phyloP scores from a whole-genome alignment of 2,329 filamentous ascomycete species.

The Aspergillus uvarum region DNA sequence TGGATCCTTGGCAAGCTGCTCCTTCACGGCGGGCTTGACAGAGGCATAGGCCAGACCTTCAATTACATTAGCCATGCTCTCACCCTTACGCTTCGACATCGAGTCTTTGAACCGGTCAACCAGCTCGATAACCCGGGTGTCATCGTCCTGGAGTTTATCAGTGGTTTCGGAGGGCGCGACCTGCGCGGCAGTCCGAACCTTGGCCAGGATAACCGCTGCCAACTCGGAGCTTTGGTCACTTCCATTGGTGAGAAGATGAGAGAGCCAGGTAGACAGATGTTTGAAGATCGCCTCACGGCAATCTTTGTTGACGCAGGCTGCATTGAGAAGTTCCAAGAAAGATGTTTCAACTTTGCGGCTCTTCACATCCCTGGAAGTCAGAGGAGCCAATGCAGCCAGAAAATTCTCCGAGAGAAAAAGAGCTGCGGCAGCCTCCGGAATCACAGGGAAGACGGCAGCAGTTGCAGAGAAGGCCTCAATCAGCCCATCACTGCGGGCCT shows the following conservation, averaged over 20 bases:
- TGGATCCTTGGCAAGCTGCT: slow-evolving; percentile 69
- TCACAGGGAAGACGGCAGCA: slow-evolving; percentile 80
- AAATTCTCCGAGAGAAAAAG: slow-evolving; percentile 91
- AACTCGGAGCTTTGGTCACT: slow-evolving; percentile 53
- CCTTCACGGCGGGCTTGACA: slow-evolving; percentile 79
- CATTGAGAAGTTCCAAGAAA: slow-evolving; percentile 84
- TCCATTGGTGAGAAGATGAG: slow-evolving; percentile 75
- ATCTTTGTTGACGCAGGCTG: slow-evolving; percentile 78
- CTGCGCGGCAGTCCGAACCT: slow-evolving; percentile 48
- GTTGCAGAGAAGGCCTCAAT: slow-evolving; percentile 93
- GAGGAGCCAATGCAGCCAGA: slow-evolving; percentile 69
- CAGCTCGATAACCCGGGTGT: slow-evolving; percentile 53
- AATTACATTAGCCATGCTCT: slow-evolving; percentile 71
- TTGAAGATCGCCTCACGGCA: slow-evolving; percentile 83
- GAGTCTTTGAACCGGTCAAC: slow-evolving; percentile 55
- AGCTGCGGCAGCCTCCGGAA: slow-evolving; percentile 69
- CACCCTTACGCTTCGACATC: slow-evolving; percentile 42
- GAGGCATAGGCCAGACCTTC: slow-evolving; percentile 93
- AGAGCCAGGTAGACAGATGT: slow-evolving; percentile 83
- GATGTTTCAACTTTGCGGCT: slow-evolving; percentile 82
- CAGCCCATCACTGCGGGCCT: slow-evolving; percentile 81
- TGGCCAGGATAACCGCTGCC: slow-evolving; percentile 74
- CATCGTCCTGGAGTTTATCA: slow-evolving; percentile 36
- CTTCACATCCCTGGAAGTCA: slow-evolving; percentile 79
- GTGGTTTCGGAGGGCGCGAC: slow-evolving; percentile 30